Base-by-base conservation (phyloP, 768 basidiomycete species). In the Pisolithus tinctorius region DNA sequence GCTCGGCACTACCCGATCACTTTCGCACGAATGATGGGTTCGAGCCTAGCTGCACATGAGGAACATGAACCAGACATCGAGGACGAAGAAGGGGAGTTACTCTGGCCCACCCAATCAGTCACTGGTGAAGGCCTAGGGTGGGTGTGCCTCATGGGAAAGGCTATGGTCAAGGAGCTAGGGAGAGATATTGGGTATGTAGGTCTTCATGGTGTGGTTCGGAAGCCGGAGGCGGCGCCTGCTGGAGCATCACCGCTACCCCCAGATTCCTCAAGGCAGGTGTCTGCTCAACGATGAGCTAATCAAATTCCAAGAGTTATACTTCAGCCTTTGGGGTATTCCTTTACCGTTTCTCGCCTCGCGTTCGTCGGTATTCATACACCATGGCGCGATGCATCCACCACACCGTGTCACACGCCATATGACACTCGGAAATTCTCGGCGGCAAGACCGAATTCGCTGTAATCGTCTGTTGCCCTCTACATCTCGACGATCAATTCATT, bases 91-190 rank as follows among this genome's bases (percentile, higher is more conserved):
- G 86, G 88, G 56, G 88, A 90, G 60, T 71, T 91, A n/a, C 87
- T 81, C 61, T 90, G 88, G 88, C 88, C 88, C 0, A 82, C 82
- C 40, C 83, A 87, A 59, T 74, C 78, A 34, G 72, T 82, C 52
- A 84, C 78, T 29, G 86, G 86, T 40, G 84, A 88, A 64, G 88
- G 88, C 45, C 74, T 91, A 29, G 88, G 84, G 20, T 91, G 88
- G 88, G 81, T 89, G n/a, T 90, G 88, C 65, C 72, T 86, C 27
- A 84, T 91, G 81, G 88, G 87, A 58, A 86, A 84, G 63, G 83
- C 87, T 38, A 91, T 91, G 88, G 80, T 91, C 61, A 81, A 78
- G 58, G 88, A 91, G 61, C 85, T 87, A 59, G 86, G 87, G 55
- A 82, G 81, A 60, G 75, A 81, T 31, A 82, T 84, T 66, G 85